These are phyloP conservation scores for Nevesoporus exiguus DNA, from an alignment of 768 basidiomycete species.

Conservation along the genomic window DNA sequence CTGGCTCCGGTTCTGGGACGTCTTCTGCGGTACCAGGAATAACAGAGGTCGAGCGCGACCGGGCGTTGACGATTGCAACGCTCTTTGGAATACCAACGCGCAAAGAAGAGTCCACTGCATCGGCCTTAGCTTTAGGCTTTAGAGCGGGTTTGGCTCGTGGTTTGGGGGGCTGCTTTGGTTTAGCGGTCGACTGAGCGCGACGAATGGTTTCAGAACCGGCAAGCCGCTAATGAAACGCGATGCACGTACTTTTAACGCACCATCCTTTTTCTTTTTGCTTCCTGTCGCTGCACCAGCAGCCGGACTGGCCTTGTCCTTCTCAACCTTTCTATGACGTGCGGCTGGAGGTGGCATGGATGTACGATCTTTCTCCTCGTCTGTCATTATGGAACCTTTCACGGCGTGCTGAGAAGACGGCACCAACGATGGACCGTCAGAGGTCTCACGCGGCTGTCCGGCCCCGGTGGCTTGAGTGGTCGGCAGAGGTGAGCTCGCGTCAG, in stretches of 20 bases:
- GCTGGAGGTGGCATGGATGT: constrained; percentile 59
- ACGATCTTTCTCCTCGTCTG: constrained; percentile 36
- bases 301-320: constrained; percentile 20
- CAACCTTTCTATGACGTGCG: constrained; percentile 23
- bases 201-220: background rate
- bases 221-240: background rate
- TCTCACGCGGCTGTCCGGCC: background rate
- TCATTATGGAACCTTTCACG: constrained; percentile 9
- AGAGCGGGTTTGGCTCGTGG: constrained; percentile 29
- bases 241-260: constrained; percentile 19
- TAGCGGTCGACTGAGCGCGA: constrained; percentile 17
- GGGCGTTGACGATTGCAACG: constrained; percentile 31
- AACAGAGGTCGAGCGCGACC: constrained; percentile 70
- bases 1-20: constrained; percentile 48
- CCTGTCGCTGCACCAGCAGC: constrained; percentile 8
- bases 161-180: constrained; percentile 31
- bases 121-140: constrained; percentile 28
- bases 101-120: constrained; percentile 6
- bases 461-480: background rate
- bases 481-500: background rate
- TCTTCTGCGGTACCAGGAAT: constrained; percentile 51
- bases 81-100: constrained; percentile 22
- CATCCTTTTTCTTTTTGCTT: constrained; percentile 37
- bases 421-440: constrained; percentile 1
- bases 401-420: constrained; percentile 4